Evolutionary conservation across 2,329 filamentous ascomycete species (phyloP).

Genomic region (Apiospora koreana): DNA sequence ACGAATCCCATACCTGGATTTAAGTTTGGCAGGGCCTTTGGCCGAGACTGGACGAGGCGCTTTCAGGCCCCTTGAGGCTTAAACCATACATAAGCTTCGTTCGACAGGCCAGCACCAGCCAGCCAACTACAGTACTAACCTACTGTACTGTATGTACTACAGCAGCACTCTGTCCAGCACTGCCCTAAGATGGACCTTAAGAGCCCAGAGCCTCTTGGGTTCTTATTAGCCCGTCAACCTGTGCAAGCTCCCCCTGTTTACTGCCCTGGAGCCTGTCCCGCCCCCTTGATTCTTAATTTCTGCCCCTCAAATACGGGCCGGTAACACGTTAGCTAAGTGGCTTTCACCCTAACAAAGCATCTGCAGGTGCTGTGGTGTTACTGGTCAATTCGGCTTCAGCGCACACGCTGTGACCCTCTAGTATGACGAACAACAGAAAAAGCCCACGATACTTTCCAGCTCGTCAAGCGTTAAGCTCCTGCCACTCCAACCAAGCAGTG

Average conservation of each 20-base stretch:
- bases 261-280: too few relatives aligned
- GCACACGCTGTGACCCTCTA: not conserved
- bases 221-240: too few relatives aligned
- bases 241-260: not conserved
- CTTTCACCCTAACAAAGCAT: not conserved
- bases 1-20: not conserved
- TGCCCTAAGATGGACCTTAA: too few relatives aligned
- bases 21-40: not conserved
- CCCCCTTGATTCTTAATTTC: not conserved
- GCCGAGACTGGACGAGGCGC: not conserved
- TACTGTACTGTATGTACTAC: too few relatives aligned
- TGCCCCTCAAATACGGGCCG: not conserved
- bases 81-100: not conserved
- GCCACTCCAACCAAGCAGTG: not conserved
- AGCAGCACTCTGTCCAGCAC: too few relatives aligned
- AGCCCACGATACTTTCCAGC: not conserved
- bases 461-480: not conserved
- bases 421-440: not conserved
- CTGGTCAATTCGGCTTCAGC: not conserved
- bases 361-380: not conserved
- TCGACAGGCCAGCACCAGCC: not conserved
- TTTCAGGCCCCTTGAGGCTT: not conserved
- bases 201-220: not conserved
- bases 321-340: not conserved
- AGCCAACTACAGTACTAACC: not conserved